Evolutionary conservation across 2,329 filamentous ascomycete genomes (phyloP).

Genomic region (Calonectria honghensis): DNA sequence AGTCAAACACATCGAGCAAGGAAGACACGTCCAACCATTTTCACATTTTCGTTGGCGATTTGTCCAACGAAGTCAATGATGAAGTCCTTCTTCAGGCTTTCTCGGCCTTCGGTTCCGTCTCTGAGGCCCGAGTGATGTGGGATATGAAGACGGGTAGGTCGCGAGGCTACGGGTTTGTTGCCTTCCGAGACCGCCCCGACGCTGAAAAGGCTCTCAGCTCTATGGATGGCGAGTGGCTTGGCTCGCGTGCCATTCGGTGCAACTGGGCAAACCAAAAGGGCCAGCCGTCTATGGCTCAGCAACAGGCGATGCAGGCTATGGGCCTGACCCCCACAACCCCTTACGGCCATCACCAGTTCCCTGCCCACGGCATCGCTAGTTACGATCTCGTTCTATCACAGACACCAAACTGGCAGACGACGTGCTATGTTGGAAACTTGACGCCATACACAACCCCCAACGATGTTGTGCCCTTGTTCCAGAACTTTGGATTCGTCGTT

Average conservation of each 20-base stretch:
- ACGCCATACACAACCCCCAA: slow-evolving; percentile 98
- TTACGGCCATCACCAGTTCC: slow-evolving; percentile 98
- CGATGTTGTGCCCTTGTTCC: slow-evolving; percentile 97
- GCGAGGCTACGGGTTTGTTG: slow-evolving; percentile 97
- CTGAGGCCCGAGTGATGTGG: slow-evolving; percentile 99
- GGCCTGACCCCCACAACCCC: slow-evolving; percentile 98
- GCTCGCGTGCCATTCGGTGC: slow-evolving; percentile 97
- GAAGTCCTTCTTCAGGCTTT: slow-evolving; percentile 96
- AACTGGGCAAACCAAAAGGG: slow-evolving; percentile 99
- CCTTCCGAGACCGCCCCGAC: slow-evolving; percentile 94
- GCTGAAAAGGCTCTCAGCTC: slow-evolving; percentile 97
- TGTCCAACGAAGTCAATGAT: slow-evolving; percentile 99
- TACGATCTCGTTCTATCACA: slow-evolving; percentile 98
- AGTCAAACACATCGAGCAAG: slow-evolving; percentile 94
- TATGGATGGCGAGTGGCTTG: slow-evolving; percentile 99
- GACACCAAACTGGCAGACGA: slow-evolving; percentile 98
- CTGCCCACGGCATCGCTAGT: slow-evolving; percentile 95
- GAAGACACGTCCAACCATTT: slow-evolving; percentile 99
- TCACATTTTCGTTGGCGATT: slow-evolving; percentile 98
- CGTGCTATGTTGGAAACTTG: slow-evolving; percentile 97
- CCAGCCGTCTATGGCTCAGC: slow-evolving; percentile 98
- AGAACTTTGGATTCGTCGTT: slow-evolving; percentile 98
- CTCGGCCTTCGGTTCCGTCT: slow-evolving; percentile 95
- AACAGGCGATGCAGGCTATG: slow-evolving; percentile 97
- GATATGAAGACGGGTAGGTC: slow-evolving; percentile 99